Conservation (phyloP, 2,329 filamentous ascomycete genomes). For the Davidsoniella virescens region DNA sequence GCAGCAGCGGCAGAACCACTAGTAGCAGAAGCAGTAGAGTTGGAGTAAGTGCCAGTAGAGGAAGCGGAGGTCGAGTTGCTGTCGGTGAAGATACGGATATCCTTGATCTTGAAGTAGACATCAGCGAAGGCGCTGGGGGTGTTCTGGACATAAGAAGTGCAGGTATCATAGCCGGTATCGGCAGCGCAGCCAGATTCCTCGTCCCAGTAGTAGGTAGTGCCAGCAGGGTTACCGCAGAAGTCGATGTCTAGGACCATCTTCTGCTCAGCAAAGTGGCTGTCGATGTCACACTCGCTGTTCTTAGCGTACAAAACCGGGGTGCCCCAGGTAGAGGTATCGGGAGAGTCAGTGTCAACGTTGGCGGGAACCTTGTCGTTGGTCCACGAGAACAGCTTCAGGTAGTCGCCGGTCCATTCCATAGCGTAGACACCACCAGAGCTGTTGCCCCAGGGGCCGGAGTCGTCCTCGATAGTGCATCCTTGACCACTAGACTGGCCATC, state of each 20-base stretch:
- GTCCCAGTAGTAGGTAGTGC: slow-evolving; percentile 18
- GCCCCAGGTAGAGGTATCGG: slow-evolving; percentile 50
- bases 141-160: slow-evolving; percentile 23
- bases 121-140: slow-evolving; percentile 23
- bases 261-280: slow-evolving; percentile 46
- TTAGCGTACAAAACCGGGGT: slow-evolving; percentile 46
- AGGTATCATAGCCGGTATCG: slow-evolving; percentile 18
- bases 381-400: slow-evolving; percentile 29
- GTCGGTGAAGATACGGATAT: slow-evolving; percentile 6
- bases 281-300: slow-evolving; percentile 42
- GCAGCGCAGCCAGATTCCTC: slow-evolving; percentile 16
- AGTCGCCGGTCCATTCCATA: slow-evolving; percentile 26
- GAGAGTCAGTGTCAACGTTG: slow-evolving; percentile 26
- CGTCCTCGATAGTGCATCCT: slow-evolving; percentile 27
- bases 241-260: slow-evolving; percentile 59
- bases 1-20: slow-evolving; percentile 2
- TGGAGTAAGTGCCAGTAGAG: no score
- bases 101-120: slow-evolving; percentile 6
- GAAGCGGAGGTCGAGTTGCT: background rate
- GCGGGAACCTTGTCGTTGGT: slow-evolving; percentile 18
- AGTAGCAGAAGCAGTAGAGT: background rate
- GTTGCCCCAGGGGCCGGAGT: slow-evolving; percentile 24
- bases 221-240: slow-evolving; percentile 60
- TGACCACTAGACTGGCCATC: slow-evolving; percentile 18
- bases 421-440: slow-evolving; percentile 26